A percentile compares a stretch with the other conserved stretches of the same genome.
These are phyloP conservation scores for Microsporum canis DNA, from an alignment of 2,329 filamentous ascomycete genomes.

Conservation along the genomic window DNA sequence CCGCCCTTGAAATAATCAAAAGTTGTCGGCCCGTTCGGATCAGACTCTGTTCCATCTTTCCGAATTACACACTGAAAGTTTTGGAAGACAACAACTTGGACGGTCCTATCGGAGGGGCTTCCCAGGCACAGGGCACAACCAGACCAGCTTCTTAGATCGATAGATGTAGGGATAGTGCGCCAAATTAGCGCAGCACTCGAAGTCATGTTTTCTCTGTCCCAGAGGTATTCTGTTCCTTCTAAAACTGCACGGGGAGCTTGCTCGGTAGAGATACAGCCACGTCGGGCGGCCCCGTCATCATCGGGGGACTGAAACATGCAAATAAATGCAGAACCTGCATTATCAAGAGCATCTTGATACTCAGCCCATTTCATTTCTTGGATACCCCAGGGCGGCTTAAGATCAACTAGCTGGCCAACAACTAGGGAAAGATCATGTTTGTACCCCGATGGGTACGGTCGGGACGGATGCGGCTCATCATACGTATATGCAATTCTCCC, in stretches of 20 bases:
- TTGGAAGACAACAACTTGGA: slow-evolving; percentile 7
- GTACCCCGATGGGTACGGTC: background rate
- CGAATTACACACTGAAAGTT: slow-evolving; percentile 1
- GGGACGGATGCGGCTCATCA: background rate
- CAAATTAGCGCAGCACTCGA: slow-evolving; percentile 7
- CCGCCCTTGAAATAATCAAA: background rate
- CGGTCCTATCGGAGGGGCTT: background rate
- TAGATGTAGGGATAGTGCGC: background rate
- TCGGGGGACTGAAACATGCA: background rate
- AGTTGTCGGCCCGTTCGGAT: background rate
- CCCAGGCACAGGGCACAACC: slow-evolving; percentile 6
- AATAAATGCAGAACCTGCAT: background rate
- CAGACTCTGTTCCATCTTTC: background rate
- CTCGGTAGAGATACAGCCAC: background rate
- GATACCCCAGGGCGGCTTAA: background rate
- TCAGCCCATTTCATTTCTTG: background rate
- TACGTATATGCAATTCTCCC: slow-evolving; percentile 1
- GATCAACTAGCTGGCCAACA: background rate
- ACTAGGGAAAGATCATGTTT: slow-evolving; percentile 2
- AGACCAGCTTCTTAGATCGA: background rate
- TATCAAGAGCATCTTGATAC: background rate
- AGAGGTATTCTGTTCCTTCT: slow-evolving; percentile 10
- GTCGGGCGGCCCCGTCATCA: background rate
- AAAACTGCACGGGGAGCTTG: background rate
- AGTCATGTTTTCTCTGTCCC: background rate